Evolutionary conservation across 352 stramenopile genomes (phyloP), one percentile per base, ranked within the genome.

Genomic region (Phytophthora boehmeriae): DNA sequence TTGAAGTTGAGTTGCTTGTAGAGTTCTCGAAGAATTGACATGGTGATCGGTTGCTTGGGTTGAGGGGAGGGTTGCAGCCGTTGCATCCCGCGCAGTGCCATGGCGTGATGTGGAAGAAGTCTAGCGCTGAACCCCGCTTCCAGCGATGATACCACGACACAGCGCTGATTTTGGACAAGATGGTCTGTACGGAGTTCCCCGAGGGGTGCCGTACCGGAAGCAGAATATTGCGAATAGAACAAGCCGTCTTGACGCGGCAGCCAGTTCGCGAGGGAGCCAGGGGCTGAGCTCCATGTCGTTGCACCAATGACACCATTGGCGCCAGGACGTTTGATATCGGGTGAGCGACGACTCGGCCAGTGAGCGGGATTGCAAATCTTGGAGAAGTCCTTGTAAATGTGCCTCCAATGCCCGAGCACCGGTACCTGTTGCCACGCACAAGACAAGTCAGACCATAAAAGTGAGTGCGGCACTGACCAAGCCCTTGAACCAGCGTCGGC

Each of bases 141-240:
- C 48, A 13, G 0, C 41, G 36, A 73, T 76, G 67, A 75, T 63
- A 59, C 59, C 68, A 76, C 25, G 58, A 17, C 5, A 73, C 23
- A 9, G 54, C 38, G 19, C 63, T 62, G 34, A 73, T 51, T 28
- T 75, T 76, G 68, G 61, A 71, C 54, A 69, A 27, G 10, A 75
- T 66, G 67, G 71, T 76, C 4, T 22, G 20, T 38, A 63, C 14
- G 1, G 47, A 48, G 45, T 75, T 80, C 19, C 55, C 62, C n/a
- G n/a, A n/a, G n/a, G n/a, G n/a, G n/a, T n/a, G n/a, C n/a, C n/a
- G n/a, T n/a, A n/a, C n/a, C n/a, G n/a, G n/a, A n/a, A 59, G 17
- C 61, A 69, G 17, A 36, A 60, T 0, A 63, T 25, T 19, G 32
- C 53, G 34, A 63, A 63, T 5, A 63, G 42, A 1, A 45, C 42